A percentile compares a stretch with the other conserved stretches of the same genome.
These are phyloP conservation scores for Hyaloscypha variabilis DNA, from an alignment of 495 filamentous ascomycete species.

Conservation along the genomic window DNA sequence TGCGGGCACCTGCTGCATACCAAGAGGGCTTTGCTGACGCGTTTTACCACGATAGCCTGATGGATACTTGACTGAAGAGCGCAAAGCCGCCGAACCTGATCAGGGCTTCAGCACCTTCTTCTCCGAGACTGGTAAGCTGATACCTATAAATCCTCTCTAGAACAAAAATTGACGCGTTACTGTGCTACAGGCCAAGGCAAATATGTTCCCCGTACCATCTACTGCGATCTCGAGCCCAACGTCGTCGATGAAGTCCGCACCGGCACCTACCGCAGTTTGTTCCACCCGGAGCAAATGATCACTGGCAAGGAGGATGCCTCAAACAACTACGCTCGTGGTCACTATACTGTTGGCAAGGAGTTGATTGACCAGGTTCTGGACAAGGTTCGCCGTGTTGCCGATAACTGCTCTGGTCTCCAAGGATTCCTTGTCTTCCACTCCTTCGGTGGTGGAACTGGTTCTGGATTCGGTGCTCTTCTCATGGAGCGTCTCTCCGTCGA, in stretches of 20 bases:
- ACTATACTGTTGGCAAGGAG: conserved; percentile 99
- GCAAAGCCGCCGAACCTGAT: conserved; percentile 88
- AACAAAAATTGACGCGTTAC: conserved; percentile 20
- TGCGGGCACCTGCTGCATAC: conserved; percentile 3
- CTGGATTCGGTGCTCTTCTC: conserved; percentile 95
- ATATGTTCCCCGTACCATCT: conserved; percentile 98
- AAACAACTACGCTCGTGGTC: conserved; percentile 98
- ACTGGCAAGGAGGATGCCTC: conserved; percentile 99
- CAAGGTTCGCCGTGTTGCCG: conserved; percentile 92
- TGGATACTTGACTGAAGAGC: conserved; percentile 98
- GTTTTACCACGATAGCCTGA: conserved; percentile 69
- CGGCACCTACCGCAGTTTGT: conserved; percentile 90
- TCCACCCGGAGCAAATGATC: conserved; percentile 99
- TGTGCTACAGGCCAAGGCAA: conserved; percentile 77
- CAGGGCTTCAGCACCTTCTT: conserved; percentile 99
- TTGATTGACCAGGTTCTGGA: conserved; percentile 96
- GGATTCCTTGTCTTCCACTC: conserved; percentile 99
- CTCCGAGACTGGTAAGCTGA: conserved; percentile 92
- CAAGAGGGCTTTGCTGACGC: conserved; percentile 41
- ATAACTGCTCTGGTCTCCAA: conserved; percentile 96
- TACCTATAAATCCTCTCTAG: not conserved
- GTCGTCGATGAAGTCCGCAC: conserved; percentile 99
- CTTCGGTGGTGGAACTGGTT: conserved; percentile 98
- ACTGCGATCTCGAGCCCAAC: conserved; percentile 99
- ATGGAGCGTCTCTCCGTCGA: conserved; percentile 98